phyloP scores from a whole-genome alignment of 768 basidiomycete species.

The Leucocoprinus leucothites region DNA sequence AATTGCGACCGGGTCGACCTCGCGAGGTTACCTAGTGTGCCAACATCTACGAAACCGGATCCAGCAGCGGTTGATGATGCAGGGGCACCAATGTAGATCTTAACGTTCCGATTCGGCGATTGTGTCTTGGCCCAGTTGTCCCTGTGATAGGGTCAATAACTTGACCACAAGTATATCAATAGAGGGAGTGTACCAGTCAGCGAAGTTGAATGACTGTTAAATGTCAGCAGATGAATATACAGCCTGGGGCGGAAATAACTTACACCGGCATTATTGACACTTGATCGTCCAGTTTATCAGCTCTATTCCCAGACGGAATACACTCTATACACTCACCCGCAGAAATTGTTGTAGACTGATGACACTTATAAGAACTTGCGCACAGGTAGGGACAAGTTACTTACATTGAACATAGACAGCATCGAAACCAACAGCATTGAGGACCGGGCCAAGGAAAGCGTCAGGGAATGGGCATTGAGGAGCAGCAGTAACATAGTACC shows the following conservation, averaged over 20 bases:
- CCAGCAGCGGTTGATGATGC: constrained; percentile 48
- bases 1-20: constrained; percentile 38
- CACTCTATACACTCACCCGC: constrained; percentile 35
- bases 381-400: background rate
- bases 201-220: constrained; percentile 44
- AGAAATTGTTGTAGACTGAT: constrained; percentile 43
- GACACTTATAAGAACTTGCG: background rate
- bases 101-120: constrained; percentile 51
- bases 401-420: constrained; percentile 57
- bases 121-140: constrained; percentile 54
- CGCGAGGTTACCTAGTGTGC: constrained; percentile 37
- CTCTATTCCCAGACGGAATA: constrained; percentile 53
- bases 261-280: constrained; percentile 38
- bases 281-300: constrained; percentile 26
- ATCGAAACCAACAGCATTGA: constrained; percentile 61
- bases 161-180: constrained; percentile 11
- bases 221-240: background rate
- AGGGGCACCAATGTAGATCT: constrained; percentile 55
- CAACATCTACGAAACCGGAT: constrained; percentile 46
- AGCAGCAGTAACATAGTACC: constrained; percentile 55
- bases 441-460: constrained; percentile 46
- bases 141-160: constrained; percentile 25
- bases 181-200: constrained; percentile 31
- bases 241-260: constrained; percentile 19
- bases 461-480: constrained; percentile 64